Base-by-base conservation (phyloP, 495 filamentous ascomycete genomes). In the Lepraria neglecta region DNA sequence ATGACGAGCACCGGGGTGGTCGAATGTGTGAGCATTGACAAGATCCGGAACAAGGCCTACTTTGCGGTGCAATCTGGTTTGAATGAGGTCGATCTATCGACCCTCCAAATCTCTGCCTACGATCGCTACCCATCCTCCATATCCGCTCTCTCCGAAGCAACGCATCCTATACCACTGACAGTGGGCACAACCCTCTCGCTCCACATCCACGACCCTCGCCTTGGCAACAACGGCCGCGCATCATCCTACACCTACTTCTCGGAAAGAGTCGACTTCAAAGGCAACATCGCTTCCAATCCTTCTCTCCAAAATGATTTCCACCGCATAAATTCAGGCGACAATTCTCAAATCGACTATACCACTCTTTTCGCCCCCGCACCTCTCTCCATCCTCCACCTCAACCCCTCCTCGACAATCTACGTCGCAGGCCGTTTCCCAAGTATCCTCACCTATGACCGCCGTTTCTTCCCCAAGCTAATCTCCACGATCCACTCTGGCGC, bases 351-450 rank as follows among this genome's bases (percentile, higher is more conserved):
- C 10, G 76, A 80, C 12, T 86, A 89, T 68, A 87, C 90, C 5
- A 82, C 87, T 10, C 82, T 95, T 28, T 85, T 87, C 64, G 88
- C 95, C 56, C 87, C 91, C 3, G 84, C 88, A 0, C 90, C 92
- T 19, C 77, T 94, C 24, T 88, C 84, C 44, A 92, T 97, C 64
- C 77, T 64, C n/a, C 67, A 69, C 43, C 56, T 63, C 17, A 77
- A 74, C 58, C 69, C 76, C 57, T 70, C 79, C 24, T 84, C 84
- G 33, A 80, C 82, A 33, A 86, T 92, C 47, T 89, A 87, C 75
- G 84, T 97, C 38, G 91, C 88, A 0, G 92, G 92, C 12, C 85
- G 92, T 30, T 97, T 97, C 71, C 88, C 90, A 12, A 92, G 85
- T 71, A 90, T 97, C 64, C 76, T 97, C 6, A 87, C 87, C 65